A percentile compares a stretch with the other conserved stretches of the same genome.
phyloP scores from a whole-genome alignment of 169 alveolate genomes.

The Plasmodium reichenowi region DNA sequence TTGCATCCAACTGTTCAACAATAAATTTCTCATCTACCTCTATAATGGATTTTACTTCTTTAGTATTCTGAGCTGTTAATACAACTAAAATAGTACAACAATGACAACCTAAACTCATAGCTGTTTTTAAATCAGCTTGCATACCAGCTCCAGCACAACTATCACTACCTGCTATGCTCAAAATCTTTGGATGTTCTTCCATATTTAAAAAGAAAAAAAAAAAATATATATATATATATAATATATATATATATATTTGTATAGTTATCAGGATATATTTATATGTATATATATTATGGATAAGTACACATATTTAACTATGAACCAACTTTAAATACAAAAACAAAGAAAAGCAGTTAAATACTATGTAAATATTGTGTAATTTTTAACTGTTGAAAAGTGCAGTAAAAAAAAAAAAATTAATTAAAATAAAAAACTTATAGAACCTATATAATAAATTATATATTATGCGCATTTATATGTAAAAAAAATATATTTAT shows the following conservation, averaged over 20 bases:
- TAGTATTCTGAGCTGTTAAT: conserved; percentile 52
- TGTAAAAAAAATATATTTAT: too few relatives aligned
- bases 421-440: too few relatives aligned
- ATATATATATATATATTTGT: too few relatives aligned
- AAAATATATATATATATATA: neutral
- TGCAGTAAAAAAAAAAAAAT: too few relatives aligned
- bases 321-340: too few relatives aligned
- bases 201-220: conserved; percentile 2
- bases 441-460: too few relatives aligned
- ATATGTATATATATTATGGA: too few relatives aligned
- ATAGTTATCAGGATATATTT: neutral
- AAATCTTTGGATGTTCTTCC: conserved; percentile 31
- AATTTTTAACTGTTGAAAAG: too few relatives aligned
- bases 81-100: conserved; percentile 52
- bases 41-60: conserved; percentile 47
- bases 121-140: conserved; percentile 67
- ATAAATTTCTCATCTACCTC: conserved; percentile 43
- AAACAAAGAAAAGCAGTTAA: too few relatives aligned
- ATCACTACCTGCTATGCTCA: conserved; percentile 69
- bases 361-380: too few relatives aligned
- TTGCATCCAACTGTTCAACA: conserved; percentile 40
- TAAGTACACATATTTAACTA: too few relatives aligned
- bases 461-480: too few relatives aligned
- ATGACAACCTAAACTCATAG: conserved; percentile 59
- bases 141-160: conserved; percentile 63